A percentile compares a stretch with the other conserved stretches of the same genome.
Conservation (phyloP, 257 asterid species). For the Verbascum thapsus region DNA sequence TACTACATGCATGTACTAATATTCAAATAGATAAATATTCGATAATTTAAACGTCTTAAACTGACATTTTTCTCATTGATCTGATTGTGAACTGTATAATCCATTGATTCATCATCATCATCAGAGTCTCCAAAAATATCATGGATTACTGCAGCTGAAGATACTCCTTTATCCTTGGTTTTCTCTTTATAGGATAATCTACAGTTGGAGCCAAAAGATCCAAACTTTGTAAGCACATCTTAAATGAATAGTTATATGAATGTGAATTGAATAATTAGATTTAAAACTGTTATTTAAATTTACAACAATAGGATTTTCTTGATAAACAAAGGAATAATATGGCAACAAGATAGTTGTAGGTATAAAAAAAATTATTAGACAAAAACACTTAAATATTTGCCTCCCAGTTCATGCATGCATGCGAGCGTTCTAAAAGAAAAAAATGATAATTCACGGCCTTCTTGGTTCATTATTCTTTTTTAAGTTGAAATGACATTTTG, state of each 20-base stretch:
- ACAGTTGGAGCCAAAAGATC: conserved; percentile 28
- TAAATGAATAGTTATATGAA: neutral
- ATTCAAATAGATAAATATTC: conserved; percentile 24
- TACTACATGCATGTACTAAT: conserved; percentile 5
- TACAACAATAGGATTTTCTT: conserved; percentile 4
- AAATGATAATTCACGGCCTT: too few species aligned
- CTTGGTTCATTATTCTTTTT: too few species aligned
- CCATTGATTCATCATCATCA: conserved; percentile 59
- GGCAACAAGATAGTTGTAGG: too few species aligned
- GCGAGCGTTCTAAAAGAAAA: too few species aligned
- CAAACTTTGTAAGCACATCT: conserved; percentile 9
- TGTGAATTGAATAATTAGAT: neutral
- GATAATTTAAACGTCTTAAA: conserved; percentile 23
- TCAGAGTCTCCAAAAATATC: conserved; percentile 81
- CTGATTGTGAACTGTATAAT: conserved; percentile 49
- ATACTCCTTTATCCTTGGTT: conserved; percentile 41
- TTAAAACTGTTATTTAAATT: neutral
- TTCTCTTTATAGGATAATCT: conserved; percentile 54
- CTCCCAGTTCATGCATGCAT: too few species aligned
- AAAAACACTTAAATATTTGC: too few species aligned
- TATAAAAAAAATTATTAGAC: too few species aligned
- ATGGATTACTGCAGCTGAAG: conserved; percentile 60
- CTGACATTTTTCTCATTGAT: conserved; percentile 52
- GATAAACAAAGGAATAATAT: conserved; percentile 5
- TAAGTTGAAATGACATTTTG: too few species aligned